Percentiles rank a stretch among this genome's conserved stretches.
Evolutionary conservation across 805 yeast genomes (phyloP).

Genomic region (Nakazawaea wyomingensis): DNA sequence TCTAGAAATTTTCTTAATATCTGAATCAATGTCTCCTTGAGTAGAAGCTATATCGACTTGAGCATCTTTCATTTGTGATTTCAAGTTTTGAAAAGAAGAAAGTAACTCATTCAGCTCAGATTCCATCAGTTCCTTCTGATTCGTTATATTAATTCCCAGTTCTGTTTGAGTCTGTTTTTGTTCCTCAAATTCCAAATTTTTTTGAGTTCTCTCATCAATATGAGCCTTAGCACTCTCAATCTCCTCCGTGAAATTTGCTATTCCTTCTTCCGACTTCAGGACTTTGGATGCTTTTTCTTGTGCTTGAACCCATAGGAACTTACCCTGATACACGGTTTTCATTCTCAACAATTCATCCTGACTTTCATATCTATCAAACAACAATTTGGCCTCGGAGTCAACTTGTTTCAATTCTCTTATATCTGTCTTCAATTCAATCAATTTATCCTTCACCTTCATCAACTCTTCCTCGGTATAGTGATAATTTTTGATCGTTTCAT

Average conservation of each 20-base stretch:
- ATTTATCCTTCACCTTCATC: slow-evolving; percentile 31
- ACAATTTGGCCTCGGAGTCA: slow-evolving; percentile 36
- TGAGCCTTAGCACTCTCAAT: slow-evolving; percentile 18
- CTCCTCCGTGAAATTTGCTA: slow-evolving; percentile 14
- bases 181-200: not conserved
- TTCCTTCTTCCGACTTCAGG: slow-evolving; percentile 17
- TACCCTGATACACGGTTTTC: slow-evolving; percentile 39
- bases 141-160: slow-evolving; percentile 13
- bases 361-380: slow-evolving; percentile 34
- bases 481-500: slow-evolving; percentile 56
- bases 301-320: slow-evolving; percentile 43
- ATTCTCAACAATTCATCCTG: slow-evolving; percentile 35
- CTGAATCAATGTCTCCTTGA: slow-evolving; percentile 16
- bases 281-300: slow-evolving; percentile 20
- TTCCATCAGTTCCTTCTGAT: not conserved
- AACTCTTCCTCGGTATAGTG: slow-evolving; percentile 32
- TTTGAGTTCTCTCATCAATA: slow-evolving; percentile 10
- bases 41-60: slow-evolving; percentile 15
- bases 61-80: slow-evolving; percentile 16
- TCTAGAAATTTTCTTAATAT: slow-evolving; percentile 21
- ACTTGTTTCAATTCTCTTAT: slow-evolving; percentile 34
- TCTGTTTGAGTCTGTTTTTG: slow-evolving; percentile 9
- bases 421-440: slow-evolving; percentile 33
- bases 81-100: slow-evolving; percentile 14
- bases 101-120: slow-evolving; percentile 7